phyloP scores from a whole-genome alignment of 2,329 filamentous ascomycete species.

The Cladosporium sp. region DNA sequence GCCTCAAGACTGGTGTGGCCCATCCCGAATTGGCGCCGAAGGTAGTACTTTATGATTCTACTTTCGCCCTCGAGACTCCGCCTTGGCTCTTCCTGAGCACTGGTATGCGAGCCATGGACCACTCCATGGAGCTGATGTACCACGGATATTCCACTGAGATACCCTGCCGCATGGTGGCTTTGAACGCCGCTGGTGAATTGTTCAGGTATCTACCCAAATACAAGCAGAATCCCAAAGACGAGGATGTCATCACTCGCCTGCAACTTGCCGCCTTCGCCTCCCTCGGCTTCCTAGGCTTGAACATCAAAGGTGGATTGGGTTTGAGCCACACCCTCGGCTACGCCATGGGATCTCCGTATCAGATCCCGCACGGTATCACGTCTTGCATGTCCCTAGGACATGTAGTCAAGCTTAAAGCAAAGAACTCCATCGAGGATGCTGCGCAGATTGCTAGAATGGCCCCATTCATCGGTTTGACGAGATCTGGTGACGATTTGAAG shows the following conservation, averaged over 20 bases:
- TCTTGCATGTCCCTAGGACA: constrained; percentile 52
- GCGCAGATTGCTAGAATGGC: constrained; percentile 43
- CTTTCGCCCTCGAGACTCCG: constrained; percentile 50
- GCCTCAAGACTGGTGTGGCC: constrained; percentile 48
- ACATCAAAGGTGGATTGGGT: constrained; percentile 49
- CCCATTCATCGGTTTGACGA: constrained; percentile 39
- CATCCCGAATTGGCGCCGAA: constrained; percentile 42
- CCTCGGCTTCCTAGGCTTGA: constrained; percentile 48
- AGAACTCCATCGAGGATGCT: constrained; percentile 39
- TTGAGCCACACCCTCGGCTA: constrained; percentile 43
- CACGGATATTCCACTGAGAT: constrained; percentile 50
- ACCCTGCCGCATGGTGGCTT: constrained; percentile 43
- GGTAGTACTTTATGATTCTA: constrained; percentile 52
- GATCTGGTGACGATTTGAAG: constrained; percentile 37
- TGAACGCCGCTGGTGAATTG: constrained; percentile 44
- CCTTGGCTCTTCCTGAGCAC: constrained; percentile 48
- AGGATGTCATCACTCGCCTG: constrained; percentile 47
- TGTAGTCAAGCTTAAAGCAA: constrained; percentile 51
- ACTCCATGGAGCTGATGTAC: constrained; percentile 53
- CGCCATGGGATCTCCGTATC: constrained; percentile 52
- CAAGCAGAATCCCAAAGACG: constrained; percentile 42
- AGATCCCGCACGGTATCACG: constrained; percentile 55
- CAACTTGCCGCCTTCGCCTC: constrained; percentile 51
- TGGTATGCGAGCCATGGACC: constrained; percentile 51
- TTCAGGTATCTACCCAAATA: constrained; percentile 48